These are phyloP conservation scores for Cutaneotrichosporon cyanovorans DNA, from an alignment of 1,284 basidiomycete species.

Conservation along the genomic window DNA sequence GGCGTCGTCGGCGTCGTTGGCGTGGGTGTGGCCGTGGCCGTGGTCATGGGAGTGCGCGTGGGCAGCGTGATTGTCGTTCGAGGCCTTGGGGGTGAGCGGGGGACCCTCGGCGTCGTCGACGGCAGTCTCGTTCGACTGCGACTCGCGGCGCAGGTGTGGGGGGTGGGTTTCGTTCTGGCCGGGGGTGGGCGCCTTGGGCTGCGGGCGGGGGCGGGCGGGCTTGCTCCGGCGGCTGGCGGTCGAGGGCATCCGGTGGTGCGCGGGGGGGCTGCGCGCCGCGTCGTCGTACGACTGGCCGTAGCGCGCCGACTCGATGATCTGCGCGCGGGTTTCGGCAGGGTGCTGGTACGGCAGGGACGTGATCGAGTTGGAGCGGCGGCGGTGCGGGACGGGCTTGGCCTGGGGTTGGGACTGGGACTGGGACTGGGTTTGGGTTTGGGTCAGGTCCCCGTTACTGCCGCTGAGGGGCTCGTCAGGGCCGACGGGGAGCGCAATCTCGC, in stretches of 20 bases:
- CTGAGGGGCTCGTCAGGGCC: slow-evolving; percentile 17
- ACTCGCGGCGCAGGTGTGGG: slow-evolving; percentile 10
- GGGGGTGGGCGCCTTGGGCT: slow-evolving; percentile 16
- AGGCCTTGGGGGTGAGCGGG: background rate
- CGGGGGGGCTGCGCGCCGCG: slow-evolving; percentile 22
- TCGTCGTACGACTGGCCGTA: slow-evolving; percentile 28
- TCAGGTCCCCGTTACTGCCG: too few species aligned
- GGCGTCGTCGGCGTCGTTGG: slow-evolving; percentile 17
- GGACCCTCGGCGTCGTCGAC: slow-evolving; percentile 6
- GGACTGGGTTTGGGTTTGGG: too few species aligned
- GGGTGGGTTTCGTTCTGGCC: slow-evolving; percentile 31
- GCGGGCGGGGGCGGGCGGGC: background rate
- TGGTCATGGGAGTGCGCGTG: background rate
- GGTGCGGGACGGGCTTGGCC: slow-evolving; percentile 12
- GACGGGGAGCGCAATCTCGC: slow-evolving; percentile 22
- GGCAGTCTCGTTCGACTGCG: slow-evolving; percentile 19
- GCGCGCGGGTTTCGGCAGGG: slow-evolving; percentile 79
- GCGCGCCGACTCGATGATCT: slow-evolving; percentile 73
- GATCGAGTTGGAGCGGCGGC: slow-evolving; percentile 38
- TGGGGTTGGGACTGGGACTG: slow-evolving; percentile 10
- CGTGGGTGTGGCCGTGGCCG: slow-evolving; percentile 8
- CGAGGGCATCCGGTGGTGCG: slow-evolving; percentile 12
- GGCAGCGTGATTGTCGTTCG: background rate
- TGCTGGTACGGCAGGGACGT: slow-evolving; percentile 50
- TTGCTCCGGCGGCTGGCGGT: slow-evolving; percentile 14